Percentiles rank a stretch among this genome's conserved stretches.
Conservation (phyloP, 257 asterid genomes). For the Solanum ossicruentum region DNA sequence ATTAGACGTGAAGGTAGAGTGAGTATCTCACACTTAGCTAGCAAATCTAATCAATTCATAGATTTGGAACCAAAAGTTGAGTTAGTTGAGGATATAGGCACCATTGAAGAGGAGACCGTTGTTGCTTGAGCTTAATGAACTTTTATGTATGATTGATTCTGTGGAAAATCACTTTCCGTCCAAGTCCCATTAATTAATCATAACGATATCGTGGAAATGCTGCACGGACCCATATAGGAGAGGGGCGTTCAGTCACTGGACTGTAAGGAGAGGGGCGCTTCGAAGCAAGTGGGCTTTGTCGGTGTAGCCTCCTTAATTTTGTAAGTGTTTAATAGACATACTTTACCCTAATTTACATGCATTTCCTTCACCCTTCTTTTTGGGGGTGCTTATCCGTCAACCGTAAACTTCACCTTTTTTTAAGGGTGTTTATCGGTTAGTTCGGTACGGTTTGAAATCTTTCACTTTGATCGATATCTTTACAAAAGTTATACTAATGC, state of each 20-base stretch:
- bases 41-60: constrained; percentile 92
- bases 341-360: neutral
- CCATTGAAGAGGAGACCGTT: constrained; percentile 47
- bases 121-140: constrained; percentile 28
- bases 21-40: constrained; percentile 87
- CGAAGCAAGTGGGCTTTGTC: no score
- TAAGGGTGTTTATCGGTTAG: rapidly evolving
- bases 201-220: no score
- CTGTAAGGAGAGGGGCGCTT: no score
- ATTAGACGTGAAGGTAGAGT: constrained; percentile 89
- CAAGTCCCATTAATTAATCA: no score
- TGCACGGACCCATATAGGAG: no score
- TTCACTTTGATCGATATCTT: neutral
- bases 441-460: neutral
- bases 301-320: no score
- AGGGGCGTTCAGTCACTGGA: no score
- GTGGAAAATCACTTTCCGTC: neutral
- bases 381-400: neutral
- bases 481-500: neutral
- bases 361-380: neutral
- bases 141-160: neutral
- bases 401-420: neutral
- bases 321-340: neutral
- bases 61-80: constrained; percentile 78
- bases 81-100: constrained; percentile 42